Evolutionary conservation across 352 stramenopile species (phyloP), one percentile per base, ranked within the genome.

Genomic region (Aphanomyces astaci): DNA sequence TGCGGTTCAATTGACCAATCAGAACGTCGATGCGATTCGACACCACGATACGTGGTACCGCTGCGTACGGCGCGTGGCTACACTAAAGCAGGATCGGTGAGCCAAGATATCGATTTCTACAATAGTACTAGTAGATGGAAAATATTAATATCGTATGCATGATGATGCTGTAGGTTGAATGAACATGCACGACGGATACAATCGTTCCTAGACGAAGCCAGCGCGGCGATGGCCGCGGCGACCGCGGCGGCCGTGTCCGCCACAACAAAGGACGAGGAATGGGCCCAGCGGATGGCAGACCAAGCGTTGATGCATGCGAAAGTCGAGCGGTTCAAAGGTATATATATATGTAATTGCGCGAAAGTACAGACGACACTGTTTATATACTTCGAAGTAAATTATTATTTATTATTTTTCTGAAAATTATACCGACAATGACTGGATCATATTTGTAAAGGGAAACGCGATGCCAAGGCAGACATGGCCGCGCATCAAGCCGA

Each of bases 31-130:
- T 1, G 72, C 82, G 30, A 78, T 90, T 27, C 79, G 79, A 30
- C 70, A 63, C 22, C 84, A 92, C 57, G 71, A 77, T 9, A 86
- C 80, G 49, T 90, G 87, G 39, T 78, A 90, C 33, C 80, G 83
- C 11, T 71, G 85, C 68, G 53, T 76, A 15, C 75, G 76, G 0
- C 90, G 88, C 56, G 77, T 78, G 45, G 70, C 79, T 13, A 72
- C 86, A 4, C 90, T 90, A 66, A 76, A 73, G 24, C 73, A 75
- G 31, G 78, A 89, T 59, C 75, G 79, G 1, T 71, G 75, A 5
- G 69, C 64, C 24, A 78, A 88, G 30, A n/a, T n/a, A n/a, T n/a
- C n/a, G 3, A 32, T n/a, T n/a, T 48, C 17, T 15, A 3, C 17
- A 25, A 10, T 13, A 49, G 31, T 11, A 2, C 4, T 65, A n/a